Conservation (phyloP, 2,329 filamentous ascomycete genomes). For the Sclerotinia glacialis region DNA sequence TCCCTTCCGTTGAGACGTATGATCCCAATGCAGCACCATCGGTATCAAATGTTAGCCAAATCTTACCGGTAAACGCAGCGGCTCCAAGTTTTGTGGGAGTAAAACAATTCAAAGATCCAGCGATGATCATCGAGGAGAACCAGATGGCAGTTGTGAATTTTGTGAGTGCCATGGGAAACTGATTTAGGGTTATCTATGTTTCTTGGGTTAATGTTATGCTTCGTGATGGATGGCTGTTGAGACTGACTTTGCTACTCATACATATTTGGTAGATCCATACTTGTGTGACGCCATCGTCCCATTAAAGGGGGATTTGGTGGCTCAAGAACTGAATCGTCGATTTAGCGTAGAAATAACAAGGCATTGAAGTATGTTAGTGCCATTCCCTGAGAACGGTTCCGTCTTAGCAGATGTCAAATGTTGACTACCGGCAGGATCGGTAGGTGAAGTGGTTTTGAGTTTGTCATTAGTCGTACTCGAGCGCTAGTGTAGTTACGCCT, state of each 20-base stretch:
- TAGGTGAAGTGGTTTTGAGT: background rate
- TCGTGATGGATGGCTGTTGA: background rate
- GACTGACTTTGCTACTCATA: background rate
- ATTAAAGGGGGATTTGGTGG: background rate
- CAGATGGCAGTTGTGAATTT: slow-evolving; percentile 29
- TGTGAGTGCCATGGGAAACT: background rate
- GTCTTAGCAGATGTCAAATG: background rate
- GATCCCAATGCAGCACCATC: slow-evolving; percentile 22
- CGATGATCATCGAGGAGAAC: slow-evolving; percentile 32
- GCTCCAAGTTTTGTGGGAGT: slow-evolving; percentile 26
- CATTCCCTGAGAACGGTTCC: background rate
- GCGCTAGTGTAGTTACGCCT: background rate
- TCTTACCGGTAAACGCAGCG: slow-evolving; percentile 28
- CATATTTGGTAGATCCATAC: slow-evolving; percentile 8
- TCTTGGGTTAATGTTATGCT: background rate
- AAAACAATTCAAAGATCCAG: slow-evolving; percentile 28
- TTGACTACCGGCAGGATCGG: background rate
- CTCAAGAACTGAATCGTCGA: background rate
- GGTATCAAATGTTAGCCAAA: slow-evolving; percentile 23
- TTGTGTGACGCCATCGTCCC: slow-evolving; percentile 4
- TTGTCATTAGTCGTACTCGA: background rate
- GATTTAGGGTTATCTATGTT: background rate
- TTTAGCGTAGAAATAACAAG: background rate
- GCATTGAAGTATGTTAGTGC: background rate
- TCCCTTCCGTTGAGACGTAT: slow-evolving; percentile 15